Base-by-base conservation (phyloP, 495 filamentous ascomycete genomes). In the Xylaria acuta region DNA sequence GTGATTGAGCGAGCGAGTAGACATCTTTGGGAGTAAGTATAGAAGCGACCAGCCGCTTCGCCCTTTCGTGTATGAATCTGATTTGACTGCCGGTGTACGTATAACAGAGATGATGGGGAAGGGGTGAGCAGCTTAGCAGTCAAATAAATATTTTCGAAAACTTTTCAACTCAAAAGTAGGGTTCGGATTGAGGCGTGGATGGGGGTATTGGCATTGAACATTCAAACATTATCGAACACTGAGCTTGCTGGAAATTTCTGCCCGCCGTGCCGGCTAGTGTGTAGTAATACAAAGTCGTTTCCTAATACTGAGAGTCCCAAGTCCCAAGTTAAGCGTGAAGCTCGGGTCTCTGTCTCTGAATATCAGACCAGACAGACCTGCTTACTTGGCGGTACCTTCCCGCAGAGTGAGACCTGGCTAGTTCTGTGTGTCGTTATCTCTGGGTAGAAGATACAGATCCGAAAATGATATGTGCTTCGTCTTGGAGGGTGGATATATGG, bases 261-360 rank as follows among this genome's bases (percentile, higher is more conserved):
- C 0, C 1, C 14, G 25, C 5, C 11, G n/a, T n/a, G n/a, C n/a
- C n/a, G n/a, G 51, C 3, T 27, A 27, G 27, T 32, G 25, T 32
- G 53, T 56, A 56, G 27, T 32, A 18, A 56, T 56, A 32, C 53
- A 56, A 56, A 56, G 53, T 18, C 27, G 27, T 56, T 56, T 30
- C 53, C 53, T 12, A 32, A 30, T 18, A 18, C 53, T 56, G 2
- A 5, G 27, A 32, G 53, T 8, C 14, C 53, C 18, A 56, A 56
- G 12, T 18, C 27, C 27, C 32, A 56, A 32, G 2, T 32, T 6
- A 32, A 1, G 18, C 34, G 34, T 60, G 18, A 22, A 38, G 34
- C 32, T 38, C 32, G 2, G 6, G 34, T 60, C 20, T 38, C 34
- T 38, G 20, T 60, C 56, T 22, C 56, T 22, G 2, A 27, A 56